Base-by-base conservation (phyloP, 2,329 filamentous ascomycete species). In the Hypoxylon rubiginosum region DNA sequence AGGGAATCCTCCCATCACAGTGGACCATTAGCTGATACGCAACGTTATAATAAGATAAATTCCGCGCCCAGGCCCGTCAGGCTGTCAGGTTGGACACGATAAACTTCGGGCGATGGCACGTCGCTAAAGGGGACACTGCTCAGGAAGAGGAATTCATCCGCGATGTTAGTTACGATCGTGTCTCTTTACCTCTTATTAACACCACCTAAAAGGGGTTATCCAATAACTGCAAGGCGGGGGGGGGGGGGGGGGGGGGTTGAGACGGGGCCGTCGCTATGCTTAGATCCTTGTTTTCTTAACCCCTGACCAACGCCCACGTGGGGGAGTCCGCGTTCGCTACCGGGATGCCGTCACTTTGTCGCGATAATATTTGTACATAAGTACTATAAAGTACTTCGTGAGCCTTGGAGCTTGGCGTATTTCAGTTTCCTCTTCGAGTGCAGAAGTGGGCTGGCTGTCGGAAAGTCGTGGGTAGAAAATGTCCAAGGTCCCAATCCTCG, bases 1-100 rank as follows among this genome's bases (percentile, higher is more conserved):
- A 34, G 32, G 13, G 13, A 53, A 58, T 58, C 48, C 54, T 54
- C 13, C 30, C 49, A 34, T 58, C 59, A 51, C 39, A 57, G 39
- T 17, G 36, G 36, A 17, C 45, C 43, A 15, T 36, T 45, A 26
- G 30, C 15, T 24, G 52, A 52, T 19, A 36, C 13, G 41, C 32
- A 46, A 62, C 52, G 52, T 56, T 62, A 56, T 63, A 58, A 53
- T 53, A 58, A 58, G 60, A 39, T 58, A 58, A 52, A 50, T 58
- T 50, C 41, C 54, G 49, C 49, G 10, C 4, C 28, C 28, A 6
- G 7, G 1, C 9, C 32, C 19, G 36, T 41, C 49, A 26, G 28
- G 28, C 15, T 21, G n/a, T n/a, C n/a, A n/a, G n/a, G n/a, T n/a
- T n/a, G n/a, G n/a, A n/a, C 9, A 56, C 43, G 43, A 46, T 30